These are phyloP conservation scores for Tinospora cordifolia DNA, from an alignment of 164 flowering plant species.

Conservation along the genomic window DNA sequence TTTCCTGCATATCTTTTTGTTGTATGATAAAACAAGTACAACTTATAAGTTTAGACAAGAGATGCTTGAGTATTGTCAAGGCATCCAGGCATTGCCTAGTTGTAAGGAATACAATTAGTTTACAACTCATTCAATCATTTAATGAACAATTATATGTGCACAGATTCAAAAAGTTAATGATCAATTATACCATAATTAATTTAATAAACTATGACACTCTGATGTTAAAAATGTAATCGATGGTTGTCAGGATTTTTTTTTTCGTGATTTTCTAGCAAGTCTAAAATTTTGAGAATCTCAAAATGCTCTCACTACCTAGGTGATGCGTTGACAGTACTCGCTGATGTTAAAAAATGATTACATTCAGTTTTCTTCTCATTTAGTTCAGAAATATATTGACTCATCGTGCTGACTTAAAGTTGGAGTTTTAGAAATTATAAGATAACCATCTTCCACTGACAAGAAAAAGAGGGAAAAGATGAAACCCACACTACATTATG, in stretches of 20 bases:
- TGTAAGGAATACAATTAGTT: neutral
- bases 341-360: neutral
- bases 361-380: neutral
- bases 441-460: neutral
- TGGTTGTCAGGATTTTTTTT: too few relatives aligned
- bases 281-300: too few relatives aligned
- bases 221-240: too few relatives aligned
- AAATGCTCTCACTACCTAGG: too few relatives aligned
- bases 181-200: too few relatives aligned
- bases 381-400: constrained; percentile 1
- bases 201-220: too few relatives aligned
- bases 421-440: neutral
- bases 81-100: neutral
- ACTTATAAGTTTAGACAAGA: neutral
- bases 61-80: neutral
- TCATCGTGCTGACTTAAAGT: neutral
- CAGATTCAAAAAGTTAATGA: too few relatives aligned
- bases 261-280: too few relatives aligned
- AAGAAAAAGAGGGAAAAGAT: neutral
- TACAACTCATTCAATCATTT: too few relatives aligned
- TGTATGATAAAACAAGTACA: neutral
- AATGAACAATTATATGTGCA: too few relatives aligned
- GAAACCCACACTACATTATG: neutral
- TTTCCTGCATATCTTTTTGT: neutral
- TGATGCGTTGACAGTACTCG: neutral